Percentiles rank a stretch among this genome's conserved stretches.
These are phyloP conservation scores for Symbiotaphrina buchneri DNA, from an alignment of 495 filamentous ascomycete species.

Conservation along the genomic window DNA sequence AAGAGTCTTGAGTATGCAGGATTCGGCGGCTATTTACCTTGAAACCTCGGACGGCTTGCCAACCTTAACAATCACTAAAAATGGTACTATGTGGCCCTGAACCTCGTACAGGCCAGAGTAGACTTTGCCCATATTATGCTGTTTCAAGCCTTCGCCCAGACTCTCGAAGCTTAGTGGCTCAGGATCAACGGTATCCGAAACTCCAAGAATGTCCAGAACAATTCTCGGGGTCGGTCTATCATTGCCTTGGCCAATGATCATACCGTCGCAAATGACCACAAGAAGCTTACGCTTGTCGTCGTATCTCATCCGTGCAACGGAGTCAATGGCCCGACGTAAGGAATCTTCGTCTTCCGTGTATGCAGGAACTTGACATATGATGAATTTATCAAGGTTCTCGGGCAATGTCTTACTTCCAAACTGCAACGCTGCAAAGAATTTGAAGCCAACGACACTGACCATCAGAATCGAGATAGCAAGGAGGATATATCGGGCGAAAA, in stretches of 20 bases:
- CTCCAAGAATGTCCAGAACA: slow-evolving; percentile 89
- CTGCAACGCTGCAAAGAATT: slow-evolving; percentile 90
- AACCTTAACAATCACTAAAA: slow-evolving; percentile 90
- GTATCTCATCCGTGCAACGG: slow-evolving; percentile 84
- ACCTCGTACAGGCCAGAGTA: slow-evolving; percentile 97
- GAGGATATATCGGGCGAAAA: slow-evolving; percentile 78
- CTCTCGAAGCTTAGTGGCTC: slow-evolving; percentile 95
- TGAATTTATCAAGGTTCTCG: slow-evolving; percentile 92
- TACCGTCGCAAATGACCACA: slow-evolving; percentile 88
- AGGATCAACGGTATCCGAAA: slow-evolving; percentile 83
- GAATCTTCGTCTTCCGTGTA: slow-evolving; percentile 99
- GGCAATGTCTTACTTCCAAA: slow-evolving; percentile 79
- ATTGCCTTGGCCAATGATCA: slow-evolving; percentile 98
- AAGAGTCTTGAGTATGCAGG: background rate
- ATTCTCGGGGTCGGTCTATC: slow-evolving; percentile 89
- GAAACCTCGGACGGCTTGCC: slow-evolving; percentile 95
- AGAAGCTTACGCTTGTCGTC: slow-evolving; percentile 96
- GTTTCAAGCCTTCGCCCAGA: slow-evolving; percentile 84
- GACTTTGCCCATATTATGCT: slow-evolving; percentile 98
- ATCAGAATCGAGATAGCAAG: slow-evolving; percentile 76
- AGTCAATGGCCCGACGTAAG: slow-evolving; percentile 88
- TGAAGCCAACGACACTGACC: slow-evolving; percentile 67
- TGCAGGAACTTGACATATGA: slow-evolving; percentile 92
- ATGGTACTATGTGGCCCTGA: slow-evolving; percentile 93
- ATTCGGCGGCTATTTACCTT: slow-evolving; percentile 9